Evolutionary conservation across 2,329 filamentous ascomycete species (phyloP), one percentile per base, ranked within the genome.

Genomic region (Ascochyta viciae-villosae): DNA sequence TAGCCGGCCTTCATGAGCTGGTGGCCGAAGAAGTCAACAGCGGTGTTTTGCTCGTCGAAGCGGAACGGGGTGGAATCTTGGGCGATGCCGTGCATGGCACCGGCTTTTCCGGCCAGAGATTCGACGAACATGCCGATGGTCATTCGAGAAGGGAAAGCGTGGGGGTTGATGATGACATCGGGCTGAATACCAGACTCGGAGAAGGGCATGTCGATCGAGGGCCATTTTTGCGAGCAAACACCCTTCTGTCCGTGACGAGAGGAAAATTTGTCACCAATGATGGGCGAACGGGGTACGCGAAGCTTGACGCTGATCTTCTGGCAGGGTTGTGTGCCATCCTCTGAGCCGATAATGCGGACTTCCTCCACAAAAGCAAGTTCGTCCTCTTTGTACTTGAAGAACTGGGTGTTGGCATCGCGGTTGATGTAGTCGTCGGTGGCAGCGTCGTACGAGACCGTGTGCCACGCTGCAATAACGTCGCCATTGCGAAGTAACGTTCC

Each of bases 121-220:
- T 99, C 95, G 72, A 99, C 87, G 77, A 99, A 98, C 91, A 98
- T 98, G 73, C 95, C 95, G 73, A 99, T 99, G 19, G 95, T 99
- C 95, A 99, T 99, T 78, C 95, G 93, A 41, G 94, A 98, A 7
- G 95, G 95, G 84, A 99, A 99, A 72, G 95, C 95, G 83, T 99
- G 95, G 37, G 95, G 95, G 80, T 99, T 99, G 83, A 99, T 99
- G 78, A 99, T 99, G 69, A 96, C 84, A 77, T 99, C 95, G 9
- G 95, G 95, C 72, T 97, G 93, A 58, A 99, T 98, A 50, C 95
- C 95, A 6, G 90, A 91, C 79, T 99, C 95, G 3, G 91, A 92
- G 78, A 98, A 99, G 3, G 95, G 95, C 91, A 99, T 95, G 75
- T 98, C 93, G 56, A 90, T 82, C 2, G 88, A 85, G 0, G 93